These are phyloP conservation scores for Penicillium canariense DNA, from an alignment of 495 filamentous ascomycete genomes.

Conservation along the genomic window DNA sequence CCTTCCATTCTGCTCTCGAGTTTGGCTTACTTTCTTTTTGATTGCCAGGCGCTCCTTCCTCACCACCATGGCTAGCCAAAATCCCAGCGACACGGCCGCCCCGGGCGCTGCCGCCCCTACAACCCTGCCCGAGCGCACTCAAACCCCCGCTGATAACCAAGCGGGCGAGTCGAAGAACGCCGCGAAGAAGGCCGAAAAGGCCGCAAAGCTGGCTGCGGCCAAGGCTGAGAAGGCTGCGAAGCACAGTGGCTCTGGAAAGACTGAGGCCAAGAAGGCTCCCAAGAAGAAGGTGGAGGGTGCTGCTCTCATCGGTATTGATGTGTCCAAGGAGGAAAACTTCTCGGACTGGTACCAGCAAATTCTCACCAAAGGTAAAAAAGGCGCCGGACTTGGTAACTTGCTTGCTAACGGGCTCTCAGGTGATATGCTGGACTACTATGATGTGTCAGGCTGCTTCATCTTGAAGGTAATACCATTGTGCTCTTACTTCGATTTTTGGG, in stretches of 20 bases:
- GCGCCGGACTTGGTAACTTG: background rate
- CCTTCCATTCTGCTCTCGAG: conserved; percentile 18
- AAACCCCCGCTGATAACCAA: conserved; percentile 41
- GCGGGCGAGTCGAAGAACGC: conserved; percentile 66
- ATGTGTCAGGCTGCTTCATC: conserved; percentile 95
- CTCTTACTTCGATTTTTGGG: background rate
- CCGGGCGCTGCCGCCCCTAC: conserved; percentile 31
- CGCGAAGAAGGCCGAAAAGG: conserved; percentile 68
- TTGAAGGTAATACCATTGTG: conserved; percentile 56
- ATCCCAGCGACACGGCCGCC: conserved; percentile 29
- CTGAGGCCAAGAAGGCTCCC: conserved; percentile 32
- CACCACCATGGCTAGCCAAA: conserved; percentile 41
- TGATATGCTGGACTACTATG: conserved; percentile 38
- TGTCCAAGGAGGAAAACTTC: conserved; percentile 82
- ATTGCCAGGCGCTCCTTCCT: conserved; percentile 22
- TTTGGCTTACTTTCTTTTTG: conserved; percentile 17
- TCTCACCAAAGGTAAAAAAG: conserved; percentile 79
- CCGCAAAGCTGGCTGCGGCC: conserved; percentile 60
- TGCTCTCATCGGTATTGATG: conserved; percentile 81
- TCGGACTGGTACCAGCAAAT: conserved; percentile 94
- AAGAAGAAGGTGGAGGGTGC: conserved; percentile 57
- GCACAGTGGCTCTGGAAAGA: conserved; percentile 39
- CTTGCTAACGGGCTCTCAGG: background rate
- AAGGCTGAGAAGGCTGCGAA: conserved; percentile 65
- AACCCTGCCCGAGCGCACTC: conserved; percentile 41